A percentile compares a stretch with the other conserved stretches of the same genome.
phyloP scores from a whole-genome alignment of 495 filamentous ascomycete species.

The Aspergillus mulundensis region DNA sequence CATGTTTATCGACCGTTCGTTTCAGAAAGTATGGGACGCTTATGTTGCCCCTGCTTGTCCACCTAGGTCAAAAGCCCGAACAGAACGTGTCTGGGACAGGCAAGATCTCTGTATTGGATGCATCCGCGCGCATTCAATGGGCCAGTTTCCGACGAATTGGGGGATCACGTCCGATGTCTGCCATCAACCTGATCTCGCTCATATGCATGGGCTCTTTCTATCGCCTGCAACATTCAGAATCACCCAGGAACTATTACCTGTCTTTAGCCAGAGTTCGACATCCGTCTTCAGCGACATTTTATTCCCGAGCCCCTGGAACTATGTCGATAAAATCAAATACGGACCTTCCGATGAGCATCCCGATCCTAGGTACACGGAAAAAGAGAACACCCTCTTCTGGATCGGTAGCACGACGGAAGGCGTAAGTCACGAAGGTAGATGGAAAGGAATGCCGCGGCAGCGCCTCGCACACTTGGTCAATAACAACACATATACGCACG shows the following conservation, averaged over 20 bases:
- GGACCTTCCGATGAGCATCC: constrained; percentile 32
- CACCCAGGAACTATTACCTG: constrained; percentile 59
- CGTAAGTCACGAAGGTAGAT: constrained; percentile 45
- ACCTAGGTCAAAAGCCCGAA: constrained; percentile 52
- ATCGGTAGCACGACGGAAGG: constrained; percentile 56
- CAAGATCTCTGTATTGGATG: constrained; percentile 60
- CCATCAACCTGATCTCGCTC: constrained; percentile 73
- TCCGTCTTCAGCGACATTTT: constrained; percentile 50
- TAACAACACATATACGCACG: constrained; percentile 45
- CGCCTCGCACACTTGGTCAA: constrained; percentile 53
- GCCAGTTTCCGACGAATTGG: constrained; percentile 64
- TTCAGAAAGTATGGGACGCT: constrained; percentile 43
- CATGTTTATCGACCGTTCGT: constrained; percentile 47
- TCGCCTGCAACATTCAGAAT: constrained; percentile 59
- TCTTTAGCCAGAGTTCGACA: constrained; percentile 72
- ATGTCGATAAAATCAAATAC: constrained; percentile 47
- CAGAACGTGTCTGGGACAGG: constrained; percentile 39
- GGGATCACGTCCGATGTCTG: constrained; percentile 62
- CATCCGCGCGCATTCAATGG: constrained; percentile 60
- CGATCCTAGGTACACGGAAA: constrained; percentile 37
- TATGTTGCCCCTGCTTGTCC: constrained; percentile 52
- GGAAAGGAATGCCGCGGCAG: constrained; percentile 58
- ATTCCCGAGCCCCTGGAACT: constrained; percentile 48
- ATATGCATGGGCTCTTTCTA: constrained; percentile 68
- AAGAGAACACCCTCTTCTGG: constrained; percentile 49